Conservation (phyloP, 2,329 filamentous ascomycete species). For the Rachicladosporium sp. region DNA sequence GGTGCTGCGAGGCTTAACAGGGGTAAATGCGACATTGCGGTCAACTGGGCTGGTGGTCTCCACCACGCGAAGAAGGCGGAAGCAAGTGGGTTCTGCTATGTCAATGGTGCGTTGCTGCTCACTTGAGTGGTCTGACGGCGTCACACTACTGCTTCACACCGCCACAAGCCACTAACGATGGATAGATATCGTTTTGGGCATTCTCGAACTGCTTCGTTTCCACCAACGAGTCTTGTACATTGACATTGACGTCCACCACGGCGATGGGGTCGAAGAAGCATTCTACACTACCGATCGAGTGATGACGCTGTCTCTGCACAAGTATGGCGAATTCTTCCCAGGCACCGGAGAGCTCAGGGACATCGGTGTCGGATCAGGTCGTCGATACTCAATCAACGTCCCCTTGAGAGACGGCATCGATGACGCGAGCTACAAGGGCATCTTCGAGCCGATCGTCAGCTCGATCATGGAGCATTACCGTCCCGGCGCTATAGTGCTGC, state of each 20-base stretch:
- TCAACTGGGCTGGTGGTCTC: constrained; percentile 39
- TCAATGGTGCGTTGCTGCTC: constrained; percentile 27
- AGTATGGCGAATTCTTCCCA: constrained; percentile 61
- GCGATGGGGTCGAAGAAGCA: constrained; percentile 58
- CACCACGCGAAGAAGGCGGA: constrained; percentile 38
- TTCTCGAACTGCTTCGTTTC: constrained; percentile 52
- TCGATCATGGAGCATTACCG: constrained; percentile 58
- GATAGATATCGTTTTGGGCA: constrained; percentile 52
- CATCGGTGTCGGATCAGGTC: constrained; percentile 52
- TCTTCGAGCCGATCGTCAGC: constrained; percentile 56
- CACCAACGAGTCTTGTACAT: constrained; percentile 54
- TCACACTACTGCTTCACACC: background rate
- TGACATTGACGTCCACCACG: constrained; percentile 56
- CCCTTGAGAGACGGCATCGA: constrained; percentile 57
- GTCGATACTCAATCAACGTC: constrained; percentile 58
- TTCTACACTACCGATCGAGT: constrained; percentile 61
- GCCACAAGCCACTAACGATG: no score
- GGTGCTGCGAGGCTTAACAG: constrained; percentile 55
- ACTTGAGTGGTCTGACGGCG: constrained; percentile 1
- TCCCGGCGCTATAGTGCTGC: constrained; percentile 54
- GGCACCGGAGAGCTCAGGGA: constrained; percentile 57
- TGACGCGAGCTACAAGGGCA: constrained; percentile 53
- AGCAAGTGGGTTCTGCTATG: constrained; percentile 35
- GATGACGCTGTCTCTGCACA: constrained; percentile 61
- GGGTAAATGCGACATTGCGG: constrained; percentile 54